These are phyloP conservation scores for Nakazawaea anatomiae DNA, from an alignment of 805 yeast species.

Conservation along the genomic window DNA sequence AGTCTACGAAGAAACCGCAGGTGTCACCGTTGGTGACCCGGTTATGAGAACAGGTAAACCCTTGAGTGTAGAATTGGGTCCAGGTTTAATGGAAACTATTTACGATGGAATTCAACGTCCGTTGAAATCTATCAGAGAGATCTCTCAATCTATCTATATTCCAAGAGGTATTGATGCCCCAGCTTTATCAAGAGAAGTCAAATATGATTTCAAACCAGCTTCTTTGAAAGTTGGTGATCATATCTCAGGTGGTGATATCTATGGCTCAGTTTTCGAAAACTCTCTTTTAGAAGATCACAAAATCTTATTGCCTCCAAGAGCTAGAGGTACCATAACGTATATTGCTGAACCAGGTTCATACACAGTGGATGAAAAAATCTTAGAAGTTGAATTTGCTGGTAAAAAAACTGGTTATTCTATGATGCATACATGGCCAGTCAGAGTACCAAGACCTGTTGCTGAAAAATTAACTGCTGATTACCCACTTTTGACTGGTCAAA, in stretches of 20 bases:
- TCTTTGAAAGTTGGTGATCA: constrained; percentile 87
- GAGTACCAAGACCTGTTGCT: constrained; percentile 98
- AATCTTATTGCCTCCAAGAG: constrained; percentile 94
- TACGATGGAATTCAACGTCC: constrained; percentile 99
- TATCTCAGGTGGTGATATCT: constrained; percentile 96
- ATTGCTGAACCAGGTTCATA: constrained; percentile 89
- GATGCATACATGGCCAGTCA: constrained; percentile 99
- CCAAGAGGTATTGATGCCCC: constrained; percentile 99
- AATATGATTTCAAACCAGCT: constrained; percentile 85
- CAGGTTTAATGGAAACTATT: constrained; percentile 98
- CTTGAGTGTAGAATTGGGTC: constrained; percentile 97
- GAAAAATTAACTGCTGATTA: constrained; percentile 89
- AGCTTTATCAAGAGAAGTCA: constrained; percentile 74
- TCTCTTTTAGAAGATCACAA: constrained; percentile 89
- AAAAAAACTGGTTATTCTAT: constrained; percentile 72
- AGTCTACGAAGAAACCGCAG: constrained; percentile 99
- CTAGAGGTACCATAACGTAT: constrained; percentile 92
- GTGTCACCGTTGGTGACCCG: constrained; percentile 99
- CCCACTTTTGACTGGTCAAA: constrained; percentile 96
- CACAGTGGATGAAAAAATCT: constrained; percentile 79
- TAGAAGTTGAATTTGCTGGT: constrained; percentile 95
- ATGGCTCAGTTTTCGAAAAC: constrained; percentile 91
- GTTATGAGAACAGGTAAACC: constrained; percentile 98
- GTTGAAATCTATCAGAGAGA: constrained; percentile 83
- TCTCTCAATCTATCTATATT: constrained; percentile 87